Percentiles rank a stretch among this genome's conserved stretches.
These are phyloP conservation scores for Colletotrichum limetticola DNA, from an alignment of 2,329 filamentous ascomycete species.

Conservation along the genomic window DNA sequence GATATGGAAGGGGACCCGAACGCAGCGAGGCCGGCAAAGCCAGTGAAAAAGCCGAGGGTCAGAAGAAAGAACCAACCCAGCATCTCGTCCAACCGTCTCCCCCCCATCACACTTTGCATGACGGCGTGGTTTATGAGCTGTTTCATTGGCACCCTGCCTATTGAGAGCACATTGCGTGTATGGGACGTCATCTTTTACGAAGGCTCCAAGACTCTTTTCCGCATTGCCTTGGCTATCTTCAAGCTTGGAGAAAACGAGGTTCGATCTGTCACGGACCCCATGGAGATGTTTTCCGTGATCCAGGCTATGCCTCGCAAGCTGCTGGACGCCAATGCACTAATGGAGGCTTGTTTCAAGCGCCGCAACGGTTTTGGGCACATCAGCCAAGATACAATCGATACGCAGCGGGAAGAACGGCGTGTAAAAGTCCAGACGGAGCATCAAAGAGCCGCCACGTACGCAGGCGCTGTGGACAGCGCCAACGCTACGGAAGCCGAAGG, in stretches of 20 bases:
- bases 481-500: conserved; percentile 46
- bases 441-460: conserved; percentile 38
- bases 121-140: conserved; percentile 99
- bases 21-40: conserved; percentile 46
- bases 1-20: conserved; percentile 69
- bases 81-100: conserved; percentile 68
- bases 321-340: conserved; percentile 82
- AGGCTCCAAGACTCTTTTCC: conserved; percentile 92
- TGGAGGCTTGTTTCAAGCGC: conserved; percentile 85
- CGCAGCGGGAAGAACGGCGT: conserved; percentile 76
- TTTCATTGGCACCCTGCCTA: conserved; percentile 91
- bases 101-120: conserved; percentile 91
- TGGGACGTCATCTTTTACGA: conserved; percentile 98
- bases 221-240: conserved; percentile 90
- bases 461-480: conserved; percentile 41
- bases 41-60: conserved; percentile 44
- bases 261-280: conserved; percentile 81
- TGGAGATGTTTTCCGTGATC: conserved; percentile 96
- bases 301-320: conserved; percentile 85
- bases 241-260: conserved; percentile 88
- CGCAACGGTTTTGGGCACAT: conserved; percentile 84
- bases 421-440: conserved; percentile 60
- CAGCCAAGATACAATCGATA: conserved; percentile 84
- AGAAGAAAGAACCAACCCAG: conserved; percentile 51
- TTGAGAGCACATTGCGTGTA: conserved; percentile 89